Evolutionary conservation across 495 filamentous ascomycete genomes (phyloP), one percentile per base, ranked within the genome.

Genomic region (Neurospora africana): DNA sequence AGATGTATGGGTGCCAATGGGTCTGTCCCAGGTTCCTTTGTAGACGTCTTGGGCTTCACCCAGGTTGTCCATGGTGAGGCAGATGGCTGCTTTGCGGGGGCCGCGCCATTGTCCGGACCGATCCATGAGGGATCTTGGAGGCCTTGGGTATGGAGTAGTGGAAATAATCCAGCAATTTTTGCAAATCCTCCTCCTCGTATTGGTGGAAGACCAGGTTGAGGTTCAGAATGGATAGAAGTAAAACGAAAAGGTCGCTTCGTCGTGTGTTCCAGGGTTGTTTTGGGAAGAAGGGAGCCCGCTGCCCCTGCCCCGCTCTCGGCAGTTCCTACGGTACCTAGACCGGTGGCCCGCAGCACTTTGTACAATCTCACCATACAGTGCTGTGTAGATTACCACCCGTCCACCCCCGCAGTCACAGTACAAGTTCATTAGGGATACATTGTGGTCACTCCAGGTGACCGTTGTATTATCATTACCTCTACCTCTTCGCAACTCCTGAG

Each of bases 61-160:
- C 15, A 82, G 74, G 71, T 82, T 82, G 78, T 82, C 80, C 76
- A 82, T 76, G 2, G 79, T 82, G 70, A 82, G 75, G 69, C 74
- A 68, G 74, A 80, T 73, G 73, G 87, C 77, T 21, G 74, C 78
- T 38, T 71, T 70, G 72, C 73, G 68, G 65, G 72, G 69, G 68
- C 72, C n/a, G 27, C 79, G 79, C 80, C 80, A 81, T 58, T 27
- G 47, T 4, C 47, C 47, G 11, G 5, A 30, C 47, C 5, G 4
- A 15, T 27, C 11, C 47, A 58, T 58, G 21, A 11, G 10, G 47
- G 23, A 30, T 30, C 21, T n/a, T n/a, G n/a, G 47, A 58, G 47
- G 47, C 15, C 13, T 58, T 30, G 21, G 47, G 11, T 27, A 2
- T 53, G 47, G 11, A 30, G 44, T 15, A 53, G 44, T 58, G 23